These are phyloP conservation scores for Escovopsis sp. DNA, from an alignment of 2,329 filamentous ascomycete genomes.

Conservation along the genomic window DNA sequence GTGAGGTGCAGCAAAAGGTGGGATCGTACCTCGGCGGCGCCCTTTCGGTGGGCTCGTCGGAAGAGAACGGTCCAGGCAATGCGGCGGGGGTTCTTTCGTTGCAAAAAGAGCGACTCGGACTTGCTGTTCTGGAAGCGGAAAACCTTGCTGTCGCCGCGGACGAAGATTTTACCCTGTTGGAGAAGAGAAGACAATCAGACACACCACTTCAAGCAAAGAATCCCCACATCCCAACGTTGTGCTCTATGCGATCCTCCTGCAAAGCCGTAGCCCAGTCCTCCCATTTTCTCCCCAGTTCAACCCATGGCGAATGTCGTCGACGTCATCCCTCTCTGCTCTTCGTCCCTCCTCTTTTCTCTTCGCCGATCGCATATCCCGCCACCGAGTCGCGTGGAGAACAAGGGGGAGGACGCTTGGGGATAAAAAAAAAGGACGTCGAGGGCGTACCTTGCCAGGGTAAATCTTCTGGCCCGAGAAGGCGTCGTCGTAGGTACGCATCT, in stretches of 20 bases:
- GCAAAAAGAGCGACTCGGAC: constrained; percentile 98
- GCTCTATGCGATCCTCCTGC: background rate
- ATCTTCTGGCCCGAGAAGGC: constrained; percentile 52
- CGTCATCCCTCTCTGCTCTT: background rate
- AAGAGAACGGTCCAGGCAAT: constrained; percentile 98
- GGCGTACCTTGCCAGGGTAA: constrained; percentile 52
- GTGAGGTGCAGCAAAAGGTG: background rate
- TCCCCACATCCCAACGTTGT: constrained; percentile 13
- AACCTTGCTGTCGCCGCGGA: constrained; percentile 99
- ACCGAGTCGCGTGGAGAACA: constrained; percentile 5
- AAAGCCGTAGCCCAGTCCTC: background rate
- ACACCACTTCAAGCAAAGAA: too few relatives aligned
- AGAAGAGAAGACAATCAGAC: constrained; percentile 7
- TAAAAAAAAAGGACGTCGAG: constrained; percentile 4
- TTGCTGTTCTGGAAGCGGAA: constrained; percentile 99
- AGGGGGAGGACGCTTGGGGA: constrained; percentile 5
- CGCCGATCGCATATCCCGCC: constrained; percentile 7
- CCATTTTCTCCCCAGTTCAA: background rate
- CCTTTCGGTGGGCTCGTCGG: constrained; percentile 99
- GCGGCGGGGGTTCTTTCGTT: constrained; percentile 99
- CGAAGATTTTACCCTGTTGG: constrained; percentile 90
- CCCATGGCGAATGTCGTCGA: background rate
- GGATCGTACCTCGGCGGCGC: constrained; percentile 92
- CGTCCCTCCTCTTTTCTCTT: background rate
- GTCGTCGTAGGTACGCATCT: constrained; percentile 55